Evolutionary conservation across 257 asterid genomes (phyloP).

Genomic region (Ballota nigra): DNA sequence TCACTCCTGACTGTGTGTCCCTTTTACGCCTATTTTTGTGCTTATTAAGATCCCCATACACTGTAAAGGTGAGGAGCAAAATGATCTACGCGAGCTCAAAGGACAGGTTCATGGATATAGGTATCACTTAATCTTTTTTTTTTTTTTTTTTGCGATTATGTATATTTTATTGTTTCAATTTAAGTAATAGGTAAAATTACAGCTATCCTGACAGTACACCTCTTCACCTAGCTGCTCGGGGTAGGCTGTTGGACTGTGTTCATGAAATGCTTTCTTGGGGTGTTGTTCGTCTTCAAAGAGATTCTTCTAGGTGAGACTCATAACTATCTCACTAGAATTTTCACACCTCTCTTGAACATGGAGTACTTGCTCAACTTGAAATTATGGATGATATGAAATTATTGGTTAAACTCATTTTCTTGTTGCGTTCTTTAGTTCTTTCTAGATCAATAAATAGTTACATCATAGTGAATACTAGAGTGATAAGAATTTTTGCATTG

Average conservation of each 20-base stretch:
- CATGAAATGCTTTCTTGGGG: constrained; percentile 84
- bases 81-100: constrained; percentile 61
- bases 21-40: constrained; percentile 31
- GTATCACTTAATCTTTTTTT: constrained; percentile 40
- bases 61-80: constrained; percentile 50
- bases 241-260: constrained; percentile 74
- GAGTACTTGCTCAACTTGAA: constrained; percentile 18
- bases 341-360: too few species aligned
- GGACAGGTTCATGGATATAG: constrained; percentile 63
- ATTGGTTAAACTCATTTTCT: not conserved
- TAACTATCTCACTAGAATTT: too few species aligned
- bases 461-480: not conserved
- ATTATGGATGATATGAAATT: not conserved
- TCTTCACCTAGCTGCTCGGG: constrained; percentile 85
- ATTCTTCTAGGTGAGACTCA: constrained; percentile 79
- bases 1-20: not conserved
- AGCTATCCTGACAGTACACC: constrained; percentile 55
- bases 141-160: not conserved
- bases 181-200: not conserved
- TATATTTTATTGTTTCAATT: not conserved
- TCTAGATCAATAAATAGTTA: not conserved
- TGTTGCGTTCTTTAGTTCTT: not conserved
- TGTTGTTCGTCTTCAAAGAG: constrained; percentile 73
- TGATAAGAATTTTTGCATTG: not conserved
- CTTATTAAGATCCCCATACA: constrained; percentile 49